Percentiles rank a stretch among this genome's conserved stretches.
Conservation (phyloP, 441 rosid genomes). For the Kokia cookei region DNA sequence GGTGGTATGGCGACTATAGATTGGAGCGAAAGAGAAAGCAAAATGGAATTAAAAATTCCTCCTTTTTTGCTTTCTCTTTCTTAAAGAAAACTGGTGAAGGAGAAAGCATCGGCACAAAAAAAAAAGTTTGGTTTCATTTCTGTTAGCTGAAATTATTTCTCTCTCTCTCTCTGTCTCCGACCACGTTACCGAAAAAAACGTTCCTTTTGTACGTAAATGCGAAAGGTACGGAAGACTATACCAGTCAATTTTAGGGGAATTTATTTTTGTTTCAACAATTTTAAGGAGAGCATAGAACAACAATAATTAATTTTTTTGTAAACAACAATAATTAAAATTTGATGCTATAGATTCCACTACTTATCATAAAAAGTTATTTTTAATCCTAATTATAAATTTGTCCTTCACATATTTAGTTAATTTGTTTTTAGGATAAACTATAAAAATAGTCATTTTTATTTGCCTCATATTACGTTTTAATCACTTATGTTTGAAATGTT, state of each 20-base stretch:
- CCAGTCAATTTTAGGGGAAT: neutral
- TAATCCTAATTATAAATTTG: too few species aligned
- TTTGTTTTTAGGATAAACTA: too few species aligned
- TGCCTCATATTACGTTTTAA: too few species aligned
- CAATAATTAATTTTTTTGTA: too few species aligned
- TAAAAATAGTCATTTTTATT: too few species aligned
- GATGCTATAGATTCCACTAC: too few species aligned
- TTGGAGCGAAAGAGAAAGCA: neutral
- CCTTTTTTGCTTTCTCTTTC: neutral
- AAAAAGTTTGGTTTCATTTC: neutral
- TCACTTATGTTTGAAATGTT: too few species aligned
- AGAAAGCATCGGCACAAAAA: neutral
- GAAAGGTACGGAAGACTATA: neutral
- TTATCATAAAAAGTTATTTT: too few species aligned
- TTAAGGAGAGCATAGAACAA: too few species aligned
- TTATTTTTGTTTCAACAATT: too few species aligned
- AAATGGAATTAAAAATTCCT: neutral
- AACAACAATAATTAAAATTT: too few species aligned
- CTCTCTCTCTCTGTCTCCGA: neutral
- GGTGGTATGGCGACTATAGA: neutral
- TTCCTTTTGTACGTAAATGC: neutral
- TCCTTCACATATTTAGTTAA: too few species aligned
- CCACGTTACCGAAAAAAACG: neutral
- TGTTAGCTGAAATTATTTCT: neutral
- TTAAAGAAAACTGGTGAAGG: neutral